phyloP scores from a whole-genome alignment of 1,284 basidiomycete genomes.

The Fomitopsis schrenkii region DNA sequence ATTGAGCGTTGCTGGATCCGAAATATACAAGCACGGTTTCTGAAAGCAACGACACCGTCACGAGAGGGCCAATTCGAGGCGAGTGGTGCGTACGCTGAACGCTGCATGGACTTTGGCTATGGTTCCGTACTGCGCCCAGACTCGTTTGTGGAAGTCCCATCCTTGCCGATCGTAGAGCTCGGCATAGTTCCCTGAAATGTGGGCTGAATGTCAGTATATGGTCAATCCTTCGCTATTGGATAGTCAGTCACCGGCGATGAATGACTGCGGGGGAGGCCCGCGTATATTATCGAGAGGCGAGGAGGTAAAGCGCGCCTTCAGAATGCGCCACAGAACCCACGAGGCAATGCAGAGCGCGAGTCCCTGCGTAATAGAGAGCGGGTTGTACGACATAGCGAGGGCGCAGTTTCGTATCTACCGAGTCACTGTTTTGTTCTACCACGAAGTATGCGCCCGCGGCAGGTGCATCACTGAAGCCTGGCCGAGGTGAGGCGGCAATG shows the following conservation, averaged over 20 bases:
- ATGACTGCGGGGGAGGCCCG: background rate
- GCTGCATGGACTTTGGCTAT: constrained; percentile 15
- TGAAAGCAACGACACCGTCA: background rate
- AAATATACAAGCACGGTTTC: constrained; percentile 12
- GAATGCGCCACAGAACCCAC: background rate
- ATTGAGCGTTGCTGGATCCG: background rate
- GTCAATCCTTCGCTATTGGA: too few species aligned
- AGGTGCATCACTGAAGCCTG: too few species aligned
- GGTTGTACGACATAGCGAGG: background rate
- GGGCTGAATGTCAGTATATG: background rate
- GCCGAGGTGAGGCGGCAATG: too few species aligned
- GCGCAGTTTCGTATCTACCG: too few species aligned
- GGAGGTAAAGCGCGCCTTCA: background rate
- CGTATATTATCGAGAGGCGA: background rate
- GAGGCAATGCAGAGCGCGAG: background rate
- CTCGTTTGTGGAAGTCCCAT: constrained; percentile 15
- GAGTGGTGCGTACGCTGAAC: constrained; percentile 5
- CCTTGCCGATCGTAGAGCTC: constrained; percentile 8
- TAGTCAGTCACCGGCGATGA: background rate
- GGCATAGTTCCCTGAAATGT: background rate
- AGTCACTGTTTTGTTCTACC: too few species aligned
- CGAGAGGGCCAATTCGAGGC: background rate
- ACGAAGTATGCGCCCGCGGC: too few species aligned
- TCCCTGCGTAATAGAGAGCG: background rate
- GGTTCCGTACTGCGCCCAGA: constrained; percentile 17